Base-by-base conservation (phyloP, 208 protist genomes). In the Histomonas meleagridis region DNA sequence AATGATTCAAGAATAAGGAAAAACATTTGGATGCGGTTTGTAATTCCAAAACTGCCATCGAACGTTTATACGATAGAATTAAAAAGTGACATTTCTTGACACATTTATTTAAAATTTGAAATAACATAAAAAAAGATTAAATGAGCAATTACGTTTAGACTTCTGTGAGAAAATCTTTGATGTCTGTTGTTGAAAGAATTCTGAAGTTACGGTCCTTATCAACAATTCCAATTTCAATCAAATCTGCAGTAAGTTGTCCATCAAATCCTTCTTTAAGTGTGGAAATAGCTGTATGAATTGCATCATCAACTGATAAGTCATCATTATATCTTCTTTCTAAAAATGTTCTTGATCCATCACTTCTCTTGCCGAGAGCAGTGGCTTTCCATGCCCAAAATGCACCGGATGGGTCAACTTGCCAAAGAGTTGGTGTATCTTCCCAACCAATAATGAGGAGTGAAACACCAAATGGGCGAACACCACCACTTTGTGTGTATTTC, bases 351-450 rank as follows among this genome's bases (percentile, higher is more conserved):
- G 97, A 97, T 81, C 97, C 98, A 14, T 96, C 93, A 92, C 96
- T 97, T 92, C 97, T 97, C 90, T 98, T 98, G 43, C 99, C 99
- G 93, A 99, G 99, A 0, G 98, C 97, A 18, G 98, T 97, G 9
- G 99, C 99, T 95, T 99, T 99, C 99, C 99, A 99, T 9, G 97
- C 96, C 93, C 95, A 99, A 94, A 98, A 99, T 14, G 98, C 98
- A 40, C 99, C 99, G 70, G 96, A 98, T 46, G 98, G 98, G 94
- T 99, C 98, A 12, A 94, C 92, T 92, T 99, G 98, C 92, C 98
- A 99, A 1, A 99, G 94, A 91, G 98, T 97, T 81, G 98, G 96
- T 18, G 97, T 97, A 46, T 95, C 96, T 78, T 99, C 97, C 43
- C 93, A 97, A 38, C 99, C 99, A 43, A 97, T 96, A 28, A 99